phyloP scores from a whole-genome alignment of 2,329 filamentous ascomycete species.

The Cordyceps cateniannulata region DNA sequence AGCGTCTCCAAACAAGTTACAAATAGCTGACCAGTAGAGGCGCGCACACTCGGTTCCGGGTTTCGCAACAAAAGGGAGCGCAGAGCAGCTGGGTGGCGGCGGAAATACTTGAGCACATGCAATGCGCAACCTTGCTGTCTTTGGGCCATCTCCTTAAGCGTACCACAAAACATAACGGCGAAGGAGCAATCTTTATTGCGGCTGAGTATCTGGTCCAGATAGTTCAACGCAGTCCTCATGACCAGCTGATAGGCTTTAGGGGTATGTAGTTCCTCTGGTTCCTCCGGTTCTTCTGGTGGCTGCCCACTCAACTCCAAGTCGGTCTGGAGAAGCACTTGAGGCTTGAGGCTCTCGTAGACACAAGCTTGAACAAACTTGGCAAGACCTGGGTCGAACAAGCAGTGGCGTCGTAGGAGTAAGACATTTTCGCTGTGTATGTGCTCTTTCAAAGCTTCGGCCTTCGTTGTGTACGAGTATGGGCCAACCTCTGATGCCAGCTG shows the following conservation, averaged over 20 bases:
- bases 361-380: slow-evolving; percentile 58
- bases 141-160: slow-evolving; percentile 41
- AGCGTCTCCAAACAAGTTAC: slow-evolving; percentile 47
- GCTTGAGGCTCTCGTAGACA: slow-evolving; percentile 29
- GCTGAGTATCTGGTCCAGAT: slow-evolving; percentile 70
- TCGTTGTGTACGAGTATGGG: slow-evolving; percentile 22
- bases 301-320: background rate
- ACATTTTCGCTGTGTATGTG: slow-evolving; percentile 69
- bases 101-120: slow-evolving; percentile 56
- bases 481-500: background rate
- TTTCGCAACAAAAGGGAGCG: slow-evolving; percentile 59
- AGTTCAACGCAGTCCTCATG: slow-evolving; percentile 51
- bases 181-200: slow-evolving; percentile 63
- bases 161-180: slow-evolving; percentile 48
- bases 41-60: slow-evolving; percentile 49
- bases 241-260: slow-evolving; percentile 42
- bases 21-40: slow-evolving; percentile 44
- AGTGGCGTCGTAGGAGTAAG: slow-evolving; percentile 66
- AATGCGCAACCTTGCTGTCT: slow-evolving; percentile 50
- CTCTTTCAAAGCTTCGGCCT: slow-evolving; percentile 42
- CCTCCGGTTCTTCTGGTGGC: background rate
- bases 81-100: slow-evolving; percentile 47
- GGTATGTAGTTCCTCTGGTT: no score
- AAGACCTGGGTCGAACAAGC: slow-evolving; percentile 69
- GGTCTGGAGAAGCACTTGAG: background rate